phyloP scores from a whole-genome alignment of 2,329 filamentous ascomycete genomes.

The Venturiaceae sp. region DNA sequence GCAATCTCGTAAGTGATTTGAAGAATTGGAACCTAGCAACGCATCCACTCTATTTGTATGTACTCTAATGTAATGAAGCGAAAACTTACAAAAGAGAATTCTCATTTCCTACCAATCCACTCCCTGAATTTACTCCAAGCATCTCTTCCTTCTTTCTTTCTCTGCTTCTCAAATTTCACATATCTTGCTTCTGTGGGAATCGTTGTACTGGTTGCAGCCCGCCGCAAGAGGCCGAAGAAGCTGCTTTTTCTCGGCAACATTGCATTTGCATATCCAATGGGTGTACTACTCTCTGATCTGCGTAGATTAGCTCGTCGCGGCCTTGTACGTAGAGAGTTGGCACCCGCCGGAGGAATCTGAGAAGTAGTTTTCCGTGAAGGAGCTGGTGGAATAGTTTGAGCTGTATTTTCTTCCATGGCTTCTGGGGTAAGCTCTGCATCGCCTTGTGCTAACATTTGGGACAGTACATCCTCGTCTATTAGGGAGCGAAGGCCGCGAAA shows the following conservation, averaged over 20 bases:
- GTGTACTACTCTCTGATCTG: too few species aligned
- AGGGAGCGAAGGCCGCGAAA: not conserved
- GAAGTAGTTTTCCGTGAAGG: not conserved
- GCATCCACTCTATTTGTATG: not conserved
- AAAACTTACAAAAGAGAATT: not conserved
- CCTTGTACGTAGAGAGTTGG: too few species aligned
- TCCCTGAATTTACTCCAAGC: not conserved
- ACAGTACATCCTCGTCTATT: not conserved
- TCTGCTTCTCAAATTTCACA: not conserved
- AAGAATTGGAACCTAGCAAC: not conserved
- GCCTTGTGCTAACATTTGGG: not conserved
- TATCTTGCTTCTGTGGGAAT: not conserved
- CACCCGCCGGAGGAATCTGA: too few species aligned
- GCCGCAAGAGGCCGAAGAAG: not conserved
- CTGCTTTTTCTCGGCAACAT: not conserved
- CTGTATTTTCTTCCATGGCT: too few species aligned
- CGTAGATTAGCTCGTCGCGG: too few species aligned
- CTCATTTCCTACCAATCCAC: not conserved
- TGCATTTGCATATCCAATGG: not conserved
- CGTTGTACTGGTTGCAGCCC: not conserved
- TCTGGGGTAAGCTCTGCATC: not conserved
- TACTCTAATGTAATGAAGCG: not conserved
- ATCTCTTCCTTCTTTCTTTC: not conserved
- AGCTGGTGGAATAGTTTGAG: too few species aligned
- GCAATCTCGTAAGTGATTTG: not conserved